Percentiles rank a stretch among this genome's conserved stretches.
phyloP scores from a whole-genome alignment of 257 asterid genomes.

The Buddleja alternifolia region DNA sequence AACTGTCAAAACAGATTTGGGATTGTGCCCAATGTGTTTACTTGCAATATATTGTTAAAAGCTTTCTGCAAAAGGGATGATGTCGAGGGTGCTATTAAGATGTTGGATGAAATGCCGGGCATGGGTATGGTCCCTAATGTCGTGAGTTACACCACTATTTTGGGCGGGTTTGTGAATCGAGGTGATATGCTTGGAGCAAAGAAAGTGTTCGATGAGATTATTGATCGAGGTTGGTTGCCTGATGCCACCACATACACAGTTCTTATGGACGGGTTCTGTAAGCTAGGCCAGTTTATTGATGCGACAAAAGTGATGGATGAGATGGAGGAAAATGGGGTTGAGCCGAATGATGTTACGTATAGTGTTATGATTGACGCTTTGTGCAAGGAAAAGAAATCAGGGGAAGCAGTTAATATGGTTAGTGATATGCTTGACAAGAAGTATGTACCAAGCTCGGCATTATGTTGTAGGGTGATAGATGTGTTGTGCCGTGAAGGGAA shows the following conservation, averaged over 20 bases:
- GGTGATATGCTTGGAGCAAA: conserved; percentile 73
- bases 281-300: conserved; percentile 62
- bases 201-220: conserved; percentile 66
- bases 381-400: conserved; percentile 73
- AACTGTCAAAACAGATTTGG: conserved; percentile 61
- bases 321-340: conserved; percentile 81
- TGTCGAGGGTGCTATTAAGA: conserved; percentile 57
- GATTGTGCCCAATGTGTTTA: conserved; percentile 74
- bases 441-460: conserved; percentile 63
- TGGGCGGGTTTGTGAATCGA: conserved; percentile 67
- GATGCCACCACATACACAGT: conserved; percentile 87
- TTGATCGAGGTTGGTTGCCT: conserved; percentile 80
- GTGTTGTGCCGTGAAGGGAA: conserved; percentile 72
- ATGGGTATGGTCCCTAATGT: conserved; percentile 89
- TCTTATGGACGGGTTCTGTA: conserved; percentile 87
- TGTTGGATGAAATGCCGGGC: conserved; percentile 89
- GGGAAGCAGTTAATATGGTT: conserved; percentile 76
- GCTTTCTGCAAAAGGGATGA: conserved; percentile 79
- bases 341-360: conserved; percentile 86
- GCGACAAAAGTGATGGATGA: conserved; percentile 94
- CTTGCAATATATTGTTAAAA: conserved; percentile 81
- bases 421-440: conserved; percentile 80
- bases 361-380: conserved; percentile 83
- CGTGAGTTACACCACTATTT: conserved; percentile 82
- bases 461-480: conserved; percentile 83